Conservation (phyloP, 2,329 filamentous ascomycete species). For the Fusarium longipes region DNA sequence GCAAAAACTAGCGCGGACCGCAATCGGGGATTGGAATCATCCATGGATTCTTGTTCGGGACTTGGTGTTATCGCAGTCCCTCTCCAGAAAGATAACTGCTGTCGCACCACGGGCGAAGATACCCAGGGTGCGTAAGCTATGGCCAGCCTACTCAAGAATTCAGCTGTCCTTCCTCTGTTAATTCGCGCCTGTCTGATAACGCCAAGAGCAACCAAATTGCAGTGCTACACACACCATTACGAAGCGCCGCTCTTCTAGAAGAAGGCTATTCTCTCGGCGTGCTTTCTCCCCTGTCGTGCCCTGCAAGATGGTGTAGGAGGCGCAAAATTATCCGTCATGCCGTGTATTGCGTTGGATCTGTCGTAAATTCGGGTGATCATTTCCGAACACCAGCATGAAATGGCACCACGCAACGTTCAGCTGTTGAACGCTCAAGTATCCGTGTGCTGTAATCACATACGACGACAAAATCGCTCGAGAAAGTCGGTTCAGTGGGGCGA, state of each 20-base stretch:
- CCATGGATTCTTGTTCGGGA: neutral
- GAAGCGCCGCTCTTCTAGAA: constrained; percentile 38
- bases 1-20: constrained; percentile 28
- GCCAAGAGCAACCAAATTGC: constrained; percentile 15
- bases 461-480: neutral
- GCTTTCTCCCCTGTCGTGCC: constrained; percentile 12
- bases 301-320: constrained; percentile 29
- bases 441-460: neutral
- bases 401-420: constrained; percentile 10
- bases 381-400: constrained; percentile 13
- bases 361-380: neutral
- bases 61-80: constrained; percentile 24
- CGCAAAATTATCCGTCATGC: constrained; percentile 4
- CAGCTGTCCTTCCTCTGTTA: constrained; percentile 25
- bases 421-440: neutral
- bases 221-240: constrained; percentile 11
- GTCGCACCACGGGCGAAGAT: constrained; percentile 32
- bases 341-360: neutral
- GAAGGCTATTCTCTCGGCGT: constrained; percentile 35
- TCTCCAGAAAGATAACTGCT: constrained; percentile 20
- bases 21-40: constrained; percentile 16
- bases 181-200: constrained; percentile 20
- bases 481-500: constrained; percentile 9
- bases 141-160: constrained; percentile 14
- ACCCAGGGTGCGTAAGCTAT: constrained; percentile 19